Evolutionary conservation across 176 grass and related monocot species (phyloP).

Genomic region (Ampelocalamus luodianensis): DNA sequence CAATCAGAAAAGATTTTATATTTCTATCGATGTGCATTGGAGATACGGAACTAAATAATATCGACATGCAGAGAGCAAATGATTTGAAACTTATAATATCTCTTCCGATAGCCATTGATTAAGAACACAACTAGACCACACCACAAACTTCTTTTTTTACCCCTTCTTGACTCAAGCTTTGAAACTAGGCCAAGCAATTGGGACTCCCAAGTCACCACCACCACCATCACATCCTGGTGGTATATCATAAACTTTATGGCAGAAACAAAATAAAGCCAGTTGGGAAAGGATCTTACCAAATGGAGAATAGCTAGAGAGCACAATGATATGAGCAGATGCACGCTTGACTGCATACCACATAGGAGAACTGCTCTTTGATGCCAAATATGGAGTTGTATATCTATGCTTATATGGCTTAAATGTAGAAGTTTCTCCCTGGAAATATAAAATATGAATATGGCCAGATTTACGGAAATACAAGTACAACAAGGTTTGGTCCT

Average conservation of each 20-base stretch:
- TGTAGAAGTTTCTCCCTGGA: constrained; percentile 73
- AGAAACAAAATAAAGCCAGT: constrained; percentile 26
- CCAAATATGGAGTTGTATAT: constrained; percentile 67
- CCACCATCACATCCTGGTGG: not conserved
- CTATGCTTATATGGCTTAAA: constrained; percentile 88
- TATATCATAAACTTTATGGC: constrained; percentile 23
- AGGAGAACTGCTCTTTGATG: constrained; percentile 91
- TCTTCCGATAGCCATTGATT: not conserved
- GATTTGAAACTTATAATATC: not conserved
- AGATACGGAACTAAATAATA: constrained; percentile 1
- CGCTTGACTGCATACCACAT: constrained; percentile 96
- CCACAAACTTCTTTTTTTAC: not conserved
- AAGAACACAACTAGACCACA: not conserved
- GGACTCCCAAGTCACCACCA: not conserved
- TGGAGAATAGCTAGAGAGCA: constrained; percentile 98
- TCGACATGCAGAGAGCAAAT: not conserved
- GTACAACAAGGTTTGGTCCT: not conserved
- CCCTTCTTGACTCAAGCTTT: not conserved
- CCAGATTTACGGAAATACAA: constrained; percentile 26
- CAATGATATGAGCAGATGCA: constrained; percentile 91
- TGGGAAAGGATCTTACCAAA: constrained; percentile 66
- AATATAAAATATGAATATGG: constrained; percentile 32
- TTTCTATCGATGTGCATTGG: not conserved
- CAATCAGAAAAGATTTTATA: not conserved
- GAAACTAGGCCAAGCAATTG: not conserved